Evolutionary conservation across 495 filamentous ascomycete genomes (phyloP).

Genomic region (Xylaria castorea): DNA sequence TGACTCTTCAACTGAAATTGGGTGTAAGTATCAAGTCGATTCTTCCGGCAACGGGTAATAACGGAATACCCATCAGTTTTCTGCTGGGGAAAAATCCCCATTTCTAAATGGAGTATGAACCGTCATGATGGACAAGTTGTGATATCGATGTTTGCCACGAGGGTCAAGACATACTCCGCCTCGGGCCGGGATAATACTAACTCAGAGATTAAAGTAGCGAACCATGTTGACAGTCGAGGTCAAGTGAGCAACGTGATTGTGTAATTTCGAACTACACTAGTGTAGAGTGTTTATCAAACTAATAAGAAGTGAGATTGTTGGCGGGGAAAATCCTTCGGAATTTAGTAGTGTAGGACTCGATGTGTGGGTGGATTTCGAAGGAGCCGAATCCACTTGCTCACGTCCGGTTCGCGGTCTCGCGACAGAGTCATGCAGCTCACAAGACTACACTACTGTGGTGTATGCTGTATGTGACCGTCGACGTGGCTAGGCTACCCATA

Average conservation of each 20-base stretch:
- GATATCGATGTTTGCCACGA: slow-evolving; percentile 3
- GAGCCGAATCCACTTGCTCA: slow-evolving; percentile 20
- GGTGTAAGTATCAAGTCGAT: background rate
- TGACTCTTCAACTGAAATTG: background rate
- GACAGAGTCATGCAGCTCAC: slow-evolving; percentile 21
- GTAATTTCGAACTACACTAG: background rate
- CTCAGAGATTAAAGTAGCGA: background rate
- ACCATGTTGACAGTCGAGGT: slow-evolving; percentile 2
- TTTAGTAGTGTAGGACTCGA: slow-evolving; percentile 1
- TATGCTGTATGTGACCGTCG: slow-evolving; percentile 25
- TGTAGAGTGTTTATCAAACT: background rate
- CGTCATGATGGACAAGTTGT: background rate
- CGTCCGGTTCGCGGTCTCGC: slow-evolving; percentile 24
- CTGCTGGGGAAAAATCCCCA: background rate
- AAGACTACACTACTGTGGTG: slow-evolving; percentile 23
- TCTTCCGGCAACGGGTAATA: slow-evolving; percentile 3
- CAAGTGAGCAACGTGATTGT: slow-evolving; percentile 15
- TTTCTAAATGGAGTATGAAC: background rate
- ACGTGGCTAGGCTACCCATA: slow-evolving; percentile 21
- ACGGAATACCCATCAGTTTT: background rate
- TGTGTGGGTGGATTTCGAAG: slow-evolving; percentile 22
- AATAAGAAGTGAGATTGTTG: slow-evolving; percentile 18
- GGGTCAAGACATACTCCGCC: background rate
- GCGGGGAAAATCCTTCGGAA: slow-evolving; percentile 16
- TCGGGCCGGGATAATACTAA: background rate